These are phyloP conservation scores for Elsinoe ampelina DNA, from an alignment of 2,329 filamentous ascomycete genomes.

Conservation along the genomic window DNA sequence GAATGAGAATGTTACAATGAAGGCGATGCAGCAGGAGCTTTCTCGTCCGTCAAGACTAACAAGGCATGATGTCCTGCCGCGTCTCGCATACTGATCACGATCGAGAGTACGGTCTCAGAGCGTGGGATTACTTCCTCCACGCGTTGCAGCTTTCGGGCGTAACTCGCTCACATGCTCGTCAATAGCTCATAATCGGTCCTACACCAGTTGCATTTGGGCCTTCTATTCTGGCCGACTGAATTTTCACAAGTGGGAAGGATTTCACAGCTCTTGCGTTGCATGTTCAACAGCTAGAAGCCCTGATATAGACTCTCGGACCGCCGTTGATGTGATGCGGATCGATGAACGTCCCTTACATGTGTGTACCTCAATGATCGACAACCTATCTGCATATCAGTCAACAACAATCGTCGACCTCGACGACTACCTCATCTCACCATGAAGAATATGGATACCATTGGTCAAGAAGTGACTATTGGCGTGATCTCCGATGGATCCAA, in stretches of 20 bases:
- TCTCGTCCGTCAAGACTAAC: not conserved
- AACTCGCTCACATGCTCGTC: conserved; percentile 1
- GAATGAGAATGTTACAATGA: too few relatives aligned
- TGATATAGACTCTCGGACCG: conserved; percentile 1
- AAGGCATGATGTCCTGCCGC: not conserved
- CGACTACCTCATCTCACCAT: not conserved
- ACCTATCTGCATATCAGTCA: not conserved
- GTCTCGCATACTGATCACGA: not conserved
- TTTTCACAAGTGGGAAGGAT: not conserved
- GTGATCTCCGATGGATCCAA: conserved; percentile 10
- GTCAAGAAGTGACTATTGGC: conserved; percentile 2
- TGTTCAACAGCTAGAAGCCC: not conserved
- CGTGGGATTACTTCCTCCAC: not conserved
- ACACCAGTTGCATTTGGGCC: not conserved
- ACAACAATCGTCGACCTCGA: not conserved
- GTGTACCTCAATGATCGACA: conserved; percentile 1
- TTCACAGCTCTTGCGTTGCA: not conserved
- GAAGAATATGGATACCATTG: not conserved
- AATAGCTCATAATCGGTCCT: not conserved
- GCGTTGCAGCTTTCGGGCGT: not conserved
- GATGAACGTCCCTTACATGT: conserved; percentile 2
- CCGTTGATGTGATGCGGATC: not conserved
- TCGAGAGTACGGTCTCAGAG: not conserved
- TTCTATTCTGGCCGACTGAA: conserved; percentile 1
- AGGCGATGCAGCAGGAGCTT: not conserved